Conservation (phyloP, 768 basidiomycete genomes). For the Termitomyces bulborhizus region DNA sequence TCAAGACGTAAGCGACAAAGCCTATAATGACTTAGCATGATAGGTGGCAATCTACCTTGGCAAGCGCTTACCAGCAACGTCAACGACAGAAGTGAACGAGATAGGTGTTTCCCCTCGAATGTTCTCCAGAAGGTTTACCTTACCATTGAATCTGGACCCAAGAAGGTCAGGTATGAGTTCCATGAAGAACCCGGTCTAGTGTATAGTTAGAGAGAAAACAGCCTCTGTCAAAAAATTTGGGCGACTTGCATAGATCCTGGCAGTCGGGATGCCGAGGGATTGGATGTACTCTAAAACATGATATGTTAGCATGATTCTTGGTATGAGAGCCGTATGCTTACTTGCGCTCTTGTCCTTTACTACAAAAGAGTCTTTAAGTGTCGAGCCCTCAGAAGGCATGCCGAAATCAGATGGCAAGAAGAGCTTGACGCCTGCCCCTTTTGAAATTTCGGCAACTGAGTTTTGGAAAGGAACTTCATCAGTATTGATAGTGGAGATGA, state of each 20-base stretch:
- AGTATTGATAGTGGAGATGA: conserved; percentile 5
- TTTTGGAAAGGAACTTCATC: conserved; percentile 6
- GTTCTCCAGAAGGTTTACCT: conserved; percentile 6
- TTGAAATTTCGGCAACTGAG: conserved; percentile 7
- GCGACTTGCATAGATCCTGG: conserved; percentile 4
- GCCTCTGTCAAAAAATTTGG: neutral
- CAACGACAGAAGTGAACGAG: conserved; percentile 8
- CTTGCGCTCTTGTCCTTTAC: conserved; percentile 10
- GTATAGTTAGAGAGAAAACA: neutral
- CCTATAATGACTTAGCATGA: neutral
- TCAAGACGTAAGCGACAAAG: conserved; percentile 8
- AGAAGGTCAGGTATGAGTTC: conserved; percentile 9
- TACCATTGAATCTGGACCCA: conserved; percentile 2
- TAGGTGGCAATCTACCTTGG: no score
- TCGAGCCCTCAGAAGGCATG: conserved; percentile 5
- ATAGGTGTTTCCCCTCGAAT: conserved; percentile 1
- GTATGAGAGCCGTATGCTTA: neutral
- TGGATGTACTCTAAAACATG: conserved; percentile 9
- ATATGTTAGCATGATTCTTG: neutral
- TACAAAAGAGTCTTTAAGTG: neutral
- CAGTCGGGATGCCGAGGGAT: conserved; percentile 9
- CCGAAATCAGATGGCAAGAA: conserved; percentile 11
- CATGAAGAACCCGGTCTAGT: conserved; percentile 2
- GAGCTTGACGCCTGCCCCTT: conserved; percentile 11
- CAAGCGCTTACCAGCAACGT: conserved; percentile 2